phyloP scores from a whole-genome alignment of 1,139 yeast species.

The Suhomyces atakaporum region DNA sequence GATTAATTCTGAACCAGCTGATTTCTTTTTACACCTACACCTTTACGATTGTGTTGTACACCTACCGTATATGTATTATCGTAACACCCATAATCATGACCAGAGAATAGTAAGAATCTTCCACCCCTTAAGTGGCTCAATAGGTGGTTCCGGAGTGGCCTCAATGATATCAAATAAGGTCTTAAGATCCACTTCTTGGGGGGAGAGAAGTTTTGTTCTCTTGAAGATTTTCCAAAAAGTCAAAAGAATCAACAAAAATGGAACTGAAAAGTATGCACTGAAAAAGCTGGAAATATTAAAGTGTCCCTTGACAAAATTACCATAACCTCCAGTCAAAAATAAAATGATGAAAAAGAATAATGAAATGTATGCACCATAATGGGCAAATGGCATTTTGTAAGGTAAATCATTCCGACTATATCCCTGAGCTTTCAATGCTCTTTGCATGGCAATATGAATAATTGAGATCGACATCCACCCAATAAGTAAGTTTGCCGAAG shows the following conservation, averaged over 20 bases:
- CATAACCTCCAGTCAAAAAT: slow-evolving; percentile 43
- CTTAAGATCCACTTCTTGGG: slow-evolving; percentile 36
- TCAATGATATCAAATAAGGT: slow-evolving; percentile 35
- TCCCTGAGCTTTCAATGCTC: slow-evolving; percentile 42
- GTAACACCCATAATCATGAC: too few species aligned
- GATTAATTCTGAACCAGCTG: too few species aligned
- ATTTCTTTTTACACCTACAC: too few species aligned
- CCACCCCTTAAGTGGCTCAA: slow-evolving; percentile 29
- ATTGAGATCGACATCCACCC: slow-evolving; percentile 33
- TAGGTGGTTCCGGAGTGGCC: slow-evolving; percentile 41
- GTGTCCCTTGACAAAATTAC: slow-evolving; percentile 37
- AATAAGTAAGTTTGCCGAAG: slow-evolving; percentile 26
- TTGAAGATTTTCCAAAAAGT: slow-evolving; percentile 32
- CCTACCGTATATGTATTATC: too few species aligned
- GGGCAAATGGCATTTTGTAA: slow-evolving; percentile 28
- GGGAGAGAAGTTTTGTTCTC: slow-evolving; percentile 26
- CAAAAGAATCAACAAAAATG: slow-evolving; percentile 29
- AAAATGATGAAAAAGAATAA: slow-evolving; percentile 33
- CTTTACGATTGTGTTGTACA: too few species aligned
- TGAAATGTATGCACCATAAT: slow-evolving; percentile 38
- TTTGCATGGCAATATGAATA: slow-evolving; percentile 33
- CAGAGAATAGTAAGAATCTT: slow-evolving; percentile 26
- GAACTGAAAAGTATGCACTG: slow-evolving; percentile 41
- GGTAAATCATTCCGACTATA: slow-evolving; percentile 38
- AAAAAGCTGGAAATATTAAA: slow-evolving; percentile 37